phyloP scores from a whole-genome alignment of 805 yeast genomes.

The Barnettozyma botsteinii region DNA sequence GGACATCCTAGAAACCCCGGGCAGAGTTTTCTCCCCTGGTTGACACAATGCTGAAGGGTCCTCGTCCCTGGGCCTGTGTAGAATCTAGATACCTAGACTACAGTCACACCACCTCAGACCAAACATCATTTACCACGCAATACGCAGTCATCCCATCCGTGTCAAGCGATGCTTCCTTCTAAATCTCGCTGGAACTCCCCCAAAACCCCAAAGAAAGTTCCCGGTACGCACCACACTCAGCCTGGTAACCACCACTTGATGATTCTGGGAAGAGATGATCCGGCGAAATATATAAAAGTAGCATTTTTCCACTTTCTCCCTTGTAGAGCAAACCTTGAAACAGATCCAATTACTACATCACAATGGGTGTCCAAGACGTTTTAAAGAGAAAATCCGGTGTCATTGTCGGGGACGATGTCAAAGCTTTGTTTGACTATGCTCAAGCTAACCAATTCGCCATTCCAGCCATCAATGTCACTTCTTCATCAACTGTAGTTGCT shows the following conservation, averaged over 20 bases:
- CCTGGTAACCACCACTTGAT: slow-evolving; percentile 3
- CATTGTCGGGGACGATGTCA: slow-evolving; percentile 96
- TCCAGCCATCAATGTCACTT: slow-evolving; percentile 97
- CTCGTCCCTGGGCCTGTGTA: too few species aligned
- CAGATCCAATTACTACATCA: slow-evolving; percentile 5
- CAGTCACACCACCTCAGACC: too few species aligned
- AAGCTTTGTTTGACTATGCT: slow-evolving; percentile 79
- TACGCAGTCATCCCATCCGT: too few species aligned
- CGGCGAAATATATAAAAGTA: too few species aligned
- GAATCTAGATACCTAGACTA: too few species aligned
- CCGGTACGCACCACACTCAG: background rate
- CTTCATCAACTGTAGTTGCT: slow-evolving; percentile 95
- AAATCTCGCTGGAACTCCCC: too few species aligned
- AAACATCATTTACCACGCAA: too few species aligned
- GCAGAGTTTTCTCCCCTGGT: too few species aligned
- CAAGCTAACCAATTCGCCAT: slow-evolving; percentile 92
- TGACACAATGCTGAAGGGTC: too few species aligned
- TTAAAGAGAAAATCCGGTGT: slow-evolving; percentile 92
- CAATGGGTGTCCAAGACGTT: slow-evolving; percentile 67
- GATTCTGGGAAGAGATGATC: too few species aligned
- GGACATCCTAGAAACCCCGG: background rate
- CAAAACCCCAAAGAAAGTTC: too few species aligned
- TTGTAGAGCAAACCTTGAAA: background rate
- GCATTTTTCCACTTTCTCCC: background rate
- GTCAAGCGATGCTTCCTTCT: too few species aligned